Evolutionary conservation across 1,139 yeast genomes (phyloP), one percentile per base, ranked within the genome.

Genomic region (Taphrina pruni): DNA sequence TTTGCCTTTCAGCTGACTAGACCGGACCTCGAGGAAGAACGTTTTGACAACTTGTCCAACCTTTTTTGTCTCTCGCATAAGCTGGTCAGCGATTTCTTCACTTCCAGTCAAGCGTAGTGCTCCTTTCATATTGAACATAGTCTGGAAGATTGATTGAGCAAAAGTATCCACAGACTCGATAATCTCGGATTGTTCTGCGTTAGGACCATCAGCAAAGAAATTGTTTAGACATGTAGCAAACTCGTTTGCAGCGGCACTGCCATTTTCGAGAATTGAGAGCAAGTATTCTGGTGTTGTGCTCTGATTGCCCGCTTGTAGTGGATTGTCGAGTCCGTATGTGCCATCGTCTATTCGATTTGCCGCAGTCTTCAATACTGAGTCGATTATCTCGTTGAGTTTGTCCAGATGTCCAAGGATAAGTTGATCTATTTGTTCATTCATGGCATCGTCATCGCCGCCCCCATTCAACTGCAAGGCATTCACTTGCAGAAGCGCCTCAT

Each of bases 301-400:
- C 74, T 87, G 86, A 75, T 90, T 90, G 69, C 96, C 96, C 20
- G 94, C 91, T 77, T 89, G 94, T 84, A 89, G 85, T 32, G 95
- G 89, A 2, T 94, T 88, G 69, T 86, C 87, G 71, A 90, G 81
- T 74, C 88, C 93, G 75, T 85, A 88, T 65, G 88, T 81, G 0
- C 90, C 81, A 72, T 89, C 92, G 77, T 90, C 95, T 65, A 90
- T 83, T 67, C 92, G 82, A 72, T 86, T 87, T 45, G 89, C 85
- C 64, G 90, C 91, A 73, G 90, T 85, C 50, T 81, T 82, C 73
- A 92, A 81, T 70, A 90, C 85, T 9, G 93, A 86, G 77, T 92
- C 97, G 72, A 92, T 83, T 71, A 91, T 83, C 20, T 82, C 79
- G 60, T 83, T 79, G 69, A 89, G 79, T 75, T 85, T 85, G 2